Conservation (phyloP, 148 eudicot genomes). For the Gaultheria prostrata region DNA sequence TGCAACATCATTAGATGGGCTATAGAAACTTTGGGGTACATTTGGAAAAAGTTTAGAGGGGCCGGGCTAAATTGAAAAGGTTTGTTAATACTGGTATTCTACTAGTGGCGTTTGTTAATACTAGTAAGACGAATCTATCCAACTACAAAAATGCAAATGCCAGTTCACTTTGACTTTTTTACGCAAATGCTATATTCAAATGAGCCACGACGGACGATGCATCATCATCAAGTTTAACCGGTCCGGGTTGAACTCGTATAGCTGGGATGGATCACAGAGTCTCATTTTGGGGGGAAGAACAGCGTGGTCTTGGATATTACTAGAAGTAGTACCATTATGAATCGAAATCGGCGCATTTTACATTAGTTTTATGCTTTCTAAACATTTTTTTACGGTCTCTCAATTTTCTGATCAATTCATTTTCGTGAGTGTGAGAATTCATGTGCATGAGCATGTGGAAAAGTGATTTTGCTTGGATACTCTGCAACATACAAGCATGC, state of each 20-base stretch:
- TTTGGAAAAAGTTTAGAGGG: background rate
- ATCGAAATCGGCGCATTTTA: background rate
- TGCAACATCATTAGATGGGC: background rate
- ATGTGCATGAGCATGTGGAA: slow-evolving; percentile 16
- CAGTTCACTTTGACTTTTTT: background rate
- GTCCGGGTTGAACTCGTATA: background rate
- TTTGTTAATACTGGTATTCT: background rate
- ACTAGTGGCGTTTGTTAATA: background rate
- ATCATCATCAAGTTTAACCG: background rate
- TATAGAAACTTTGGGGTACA: background rate
- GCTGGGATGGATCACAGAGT: background rate
- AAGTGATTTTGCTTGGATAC: slow-evolving; percentile 6
- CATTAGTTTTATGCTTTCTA: background rate
- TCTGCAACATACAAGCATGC: slow-evolving; percentile 13
- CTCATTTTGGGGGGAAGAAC: background rate
- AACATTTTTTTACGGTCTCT: background rate
- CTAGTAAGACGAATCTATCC: background rate
- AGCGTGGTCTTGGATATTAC: background rate
- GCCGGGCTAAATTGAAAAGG: background rate
- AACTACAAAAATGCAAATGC: background rate
- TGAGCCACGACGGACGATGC: no score
- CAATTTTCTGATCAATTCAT: background rate
- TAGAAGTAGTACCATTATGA: background rate
- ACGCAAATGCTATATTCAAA: no score
- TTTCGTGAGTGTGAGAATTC: background rate